Evolutionary conservation across 352 stramenopile species (phyloP).

Genomic region (Globisporangium megalacanthum): DNA sequence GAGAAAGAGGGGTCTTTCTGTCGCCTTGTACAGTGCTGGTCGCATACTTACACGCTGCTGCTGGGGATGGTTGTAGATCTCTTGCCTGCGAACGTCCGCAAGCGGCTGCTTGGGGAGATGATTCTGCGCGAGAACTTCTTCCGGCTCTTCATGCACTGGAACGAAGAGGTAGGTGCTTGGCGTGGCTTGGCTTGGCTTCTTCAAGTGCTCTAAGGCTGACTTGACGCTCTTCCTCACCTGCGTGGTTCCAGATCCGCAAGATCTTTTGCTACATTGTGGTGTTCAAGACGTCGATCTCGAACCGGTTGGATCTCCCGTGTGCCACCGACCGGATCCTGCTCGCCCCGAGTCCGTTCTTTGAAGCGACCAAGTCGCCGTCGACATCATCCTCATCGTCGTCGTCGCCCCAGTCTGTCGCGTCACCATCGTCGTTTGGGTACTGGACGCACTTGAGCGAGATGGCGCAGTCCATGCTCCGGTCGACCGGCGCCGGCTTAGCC

Average conservation of each 20-base stretch:
- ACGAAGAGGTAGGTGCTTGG: conserved; percentile 62
- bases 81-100: conserved; percentile 53
- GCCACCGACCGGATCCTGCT: conserved; percentile 72
- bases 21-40: neutral
- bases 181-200: neutral
- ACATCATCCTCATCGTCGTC: conserved; percentile 17
- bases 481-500: conserved; percentile 9
- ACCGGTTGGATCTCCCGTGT: conserved; percentile 67
- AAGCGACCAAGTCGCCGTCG: conserved; percentile 16
- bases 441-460: conserved; percentile 73
- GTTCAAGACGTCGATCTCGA: conserved; percentile 75
- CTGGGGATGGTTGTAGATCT: conserved; percentile 28
- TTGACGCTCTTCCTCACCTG: neutral
- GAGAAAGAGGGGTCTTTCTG: neutral
- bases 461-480: conserved; percentile 56
- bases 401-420: conserved; percentile 8
- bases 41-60: neutral
- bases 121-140: conserved; percentile 86
- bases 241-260: conserved; percentile 54
- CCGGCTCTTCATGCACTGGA: conserved; percentile 83
- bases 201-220: neutral
- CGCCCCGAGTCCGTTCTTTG: conserved; percentile 67
- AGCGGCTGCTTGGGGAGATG: conserved; percentile 63
- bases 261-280: conserved; percentile 84
- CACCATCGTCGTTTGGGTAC: conserved; percentile 38